Evolutionary conservation across 805 yeast genomes (phyloP).

Genomic region (Sugiyamaella valdiviana): DNA sequence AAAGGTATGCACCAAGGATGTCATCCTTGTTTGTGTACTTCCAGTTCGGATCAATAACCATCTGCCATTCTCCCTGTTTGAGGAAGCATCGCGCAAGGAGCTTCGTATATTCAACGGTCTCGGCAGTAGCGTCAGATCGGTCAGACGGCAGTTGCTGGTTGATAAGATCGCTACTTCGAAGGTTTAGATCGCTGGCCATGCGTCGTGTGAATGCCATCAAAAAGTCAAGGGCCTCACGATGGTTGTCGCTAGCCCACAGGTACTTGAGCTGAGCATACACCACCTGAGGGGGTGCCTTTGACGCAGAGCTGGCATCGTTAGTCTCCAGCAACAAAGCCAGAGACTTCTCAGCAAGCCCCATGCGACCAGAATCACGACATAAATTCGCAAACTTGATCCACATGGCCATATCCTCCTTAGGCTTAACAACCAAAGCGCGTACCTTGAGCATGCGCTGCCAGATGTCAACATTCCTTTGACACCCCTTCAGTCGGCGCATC

Average conservation of each 20-base stretch:
- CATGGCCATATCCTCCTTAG: constrained; percentile 94
- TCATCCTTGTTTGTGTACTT: constrained; percentile 60
- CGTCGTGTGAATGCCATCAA: constrained; percentile 85
- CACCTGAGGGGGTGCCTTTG: constrained; percentile 91
- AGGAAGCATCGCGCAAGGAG: constrained; percentile 88
- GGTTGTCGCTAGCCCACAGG: constrained; percentile 94
- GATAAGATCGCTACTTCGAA: constrained; percentile 70
- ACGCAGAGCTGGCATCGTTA: constrained; percentile 49
- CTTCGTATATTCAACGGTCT: constrained; percentile 75
- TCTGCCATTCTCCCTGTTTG: constrained; percentile 99
- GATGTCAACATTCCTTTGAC: constrained; percentile 96
- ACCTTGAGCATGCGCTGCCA: constrained; percentile 96
- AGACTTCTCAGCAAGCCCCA: constrained; percentile 89
- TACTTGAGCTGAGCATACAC: constrained; percentile 95
- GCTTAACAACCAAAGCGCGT: constrained; percentile 85
- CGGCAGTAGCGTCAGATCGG: constrained; percentile 62
- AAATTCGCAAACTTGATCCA: constrained; percentile 97
- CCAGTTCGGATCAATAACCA: constrained; percentile 75
- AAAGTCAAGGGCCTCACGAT: constrained; percentile 77
- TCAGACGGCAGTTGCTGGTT: constrained; percentile 76
- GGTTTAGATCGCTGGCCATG: constrained; percentile 81
- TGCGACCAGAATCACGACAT: constrained; percentile 88
- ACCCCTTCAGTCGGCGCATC: constrained; percentile 86
- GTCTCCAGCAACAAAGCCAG: constrained; percentile 72
- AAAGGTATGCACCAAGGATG: constrained; percentile 80